Percentiles rank a stretch among this genome's conserved stretches.
Conservation (phyloP, 2,329 filamentous ascomycete species). For the Macrophomina tecta region DNA sequence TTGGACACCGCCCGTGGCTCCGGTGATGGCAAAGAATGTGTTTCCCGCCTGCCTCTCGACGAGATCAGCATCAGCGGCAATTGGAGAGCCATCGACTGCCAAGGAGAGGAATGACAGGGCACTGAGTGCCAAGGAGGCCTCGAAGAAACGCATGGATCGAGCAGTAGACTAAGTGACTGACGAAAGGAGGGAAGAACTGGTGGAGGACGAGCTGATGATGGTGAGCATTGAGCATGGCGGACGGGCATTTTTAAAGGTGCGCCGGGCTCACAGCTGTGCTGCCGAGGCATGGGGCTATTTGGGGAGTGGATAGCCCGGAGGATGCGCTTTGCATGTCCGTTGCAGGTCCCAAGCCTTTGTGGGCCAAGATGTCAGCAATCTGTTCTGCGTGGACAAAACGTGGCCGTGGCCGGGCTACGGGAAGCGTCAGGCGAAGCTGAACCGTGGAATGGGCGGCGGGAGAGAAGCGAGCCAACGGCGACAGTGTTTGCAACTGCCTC, state of each 20-base stretch:
- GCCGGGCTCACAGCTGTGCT: neutral
- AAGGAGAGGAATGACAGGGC: neutral
- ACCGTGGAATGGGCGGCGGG: slow-evolving; percentile 19
- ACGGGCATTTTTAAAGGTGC: slow-evolving; percentile 1
- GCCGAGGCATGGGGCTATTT: neutral
- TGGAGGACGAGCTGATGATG: neutral
- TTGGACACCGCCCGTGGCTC: slow-evolving; percentile 36
- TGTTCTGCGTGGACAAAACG: slow-evolving; percentile 5
- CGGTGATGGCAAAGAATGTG: slow-evolving; percentile 34
- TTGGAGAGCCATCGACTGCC: slow-evolving; percentile 14
- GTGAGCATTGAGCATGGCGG: neutral
- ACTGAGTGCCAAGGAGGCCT: slow-evolving; percentile 2
- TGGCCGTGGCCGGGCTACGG: slow-evolving; percentile 1
- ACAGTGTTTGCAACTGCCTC: neutral
- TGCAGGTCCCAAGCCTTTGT: slow-evolving; percentile 8
- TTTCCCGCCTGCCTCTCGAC: slow-evolving; percentile 3
- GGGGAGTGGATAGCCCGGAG: neutral
- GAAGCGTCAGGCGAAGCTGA: slow-evolving; percentile 17
- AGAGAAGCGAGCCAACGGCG: slow-evolving; percentile 11
- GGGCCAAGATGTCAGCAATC: slow-evolving; percentile 10
- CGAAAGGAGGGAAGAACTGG: neutral
- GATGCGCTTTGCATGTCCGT: neutral
- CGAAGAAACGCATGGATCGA: slow-evolving; percentile 5
- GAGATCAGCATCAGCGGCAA: neutral
- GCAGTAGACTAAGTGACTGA: neutral